Base-by-base conservation (phyloP, 2,329 filamentous ascomycete genomes). In the Fusarium setosum region DNA sequence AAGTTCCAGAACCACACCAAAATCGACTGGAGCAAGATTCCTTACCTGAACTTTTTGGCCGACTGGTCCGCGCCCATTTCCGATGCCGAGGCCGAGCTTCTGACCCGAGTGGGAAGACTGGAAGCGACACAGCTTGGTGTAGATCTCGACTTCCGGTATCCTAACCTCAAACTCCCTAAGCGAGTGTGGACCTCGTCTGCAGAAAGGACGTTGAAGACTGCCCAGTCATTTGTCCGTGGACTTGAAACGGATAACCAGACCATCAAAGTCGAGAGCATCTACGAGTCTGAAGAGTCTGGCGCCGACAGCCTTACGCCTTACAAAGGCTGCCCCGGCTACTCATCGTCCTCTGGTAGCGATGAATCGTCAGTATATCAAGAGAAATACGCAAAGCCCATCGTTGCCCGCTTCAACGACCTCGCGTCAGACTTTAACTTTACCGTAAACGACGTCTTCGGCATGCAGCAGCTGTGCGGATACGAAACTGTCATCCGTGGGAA, bases 381-480 rank as follows among this genome's bases (percentile, higher is more conserved):
- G 20, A 81, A 76, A 24, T 92, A 90, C 76, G 87, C 88, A 0
- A 82, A 80, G 45, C 86, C 88, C 3, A 88, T 91, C 52, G 79
- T 85, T n/a, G 82, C 81, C 0, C 83, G 89, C 13, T 78, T 88
- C 63, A 85, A 85, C 38, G 75, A 79, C 21, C 76, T 82, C 15
- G 87, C 81, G 3, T 84, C 82, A 1, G 77, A 72, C 0, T 90
- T 92, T 75, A 88, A 90, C 76, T 90, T 91, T 76, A 90, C 86
- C 0, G 75, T 82, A 20, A 79, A 82, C 47, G 89, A 92, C 67
- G 81, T 92, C 13, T 86, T 88, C 52, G 89, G 84, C 32, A 88
- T 90, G 84, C 88, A 90, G 78, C 82, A 89, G 75, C 75, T 90
- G 4, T 90, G 88, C 69, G 88, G 88, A 1, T 90, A 90, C 71